Conservation (phyloP, 1,139 yeast genomes). For the Petasospora rhodanensis region DNA sequence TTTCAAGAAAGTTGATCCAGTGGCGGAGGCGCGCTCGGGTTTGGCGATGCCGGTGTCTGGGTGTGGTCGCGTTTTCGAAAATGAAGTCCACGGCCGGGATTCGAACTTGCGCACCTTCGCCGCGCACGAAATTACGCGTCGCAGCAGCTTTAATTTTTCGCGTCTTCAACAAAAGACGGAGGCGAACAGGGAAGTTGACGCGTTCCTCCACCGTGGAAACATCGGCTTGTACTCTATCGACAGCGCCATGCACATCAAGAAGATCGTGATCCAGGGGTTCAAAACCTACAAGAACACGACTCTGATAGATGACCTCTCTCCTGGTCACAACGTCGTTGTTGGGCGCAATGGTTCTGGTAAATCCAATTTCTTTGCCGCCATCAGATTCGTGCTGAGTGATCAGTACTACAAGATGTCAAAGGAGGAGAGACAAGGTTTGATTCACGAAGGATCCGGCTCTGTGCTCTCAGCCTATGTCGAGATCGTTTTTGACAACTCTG, state of each 20-base stretch:
- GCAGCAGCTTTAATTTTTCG: no score
- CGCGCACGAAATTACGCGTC: no score
- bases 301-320: slow-evolving; percentile 69
- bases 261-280: slow-evolving; percentile 84
- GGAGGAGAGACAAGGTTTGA: slow-evolving; percentile 83
- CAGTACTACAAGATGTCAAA: slow-evolving; percentile 85
- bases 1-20: no score
- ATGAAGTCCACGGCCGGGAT: no score
- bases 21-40: no score
- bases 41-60: no score
- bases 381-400: slow-evolving; percentile 86
- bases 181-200: no score
- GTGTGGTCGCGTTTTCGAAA: no score
- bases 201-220: no score
- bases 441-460: slow-evolving; percentile 89
- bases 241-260: slow-evolving; percentile 32
- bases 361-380: slow-evolving; percentile 93
- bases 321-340: slow-evolving; percentile 82
- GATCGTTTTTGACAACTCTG: slow-evolving; percentile 77
- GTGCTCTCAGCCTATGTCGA: slow-evolving; percentile 94
- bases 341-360: slow-evolving; percentile 98
- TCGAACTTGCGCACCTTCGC: no score
- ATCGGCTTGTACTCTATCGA: no score
- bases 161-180: no score
- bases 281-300: slow-evolving; percentile 90